A percentile compares a stretch with the other conserved stretches of the same genome.
phyloP scores from a whole-genome alignment of 306 rosid genomes.

The Lathyrus oleraceus region DNA sequence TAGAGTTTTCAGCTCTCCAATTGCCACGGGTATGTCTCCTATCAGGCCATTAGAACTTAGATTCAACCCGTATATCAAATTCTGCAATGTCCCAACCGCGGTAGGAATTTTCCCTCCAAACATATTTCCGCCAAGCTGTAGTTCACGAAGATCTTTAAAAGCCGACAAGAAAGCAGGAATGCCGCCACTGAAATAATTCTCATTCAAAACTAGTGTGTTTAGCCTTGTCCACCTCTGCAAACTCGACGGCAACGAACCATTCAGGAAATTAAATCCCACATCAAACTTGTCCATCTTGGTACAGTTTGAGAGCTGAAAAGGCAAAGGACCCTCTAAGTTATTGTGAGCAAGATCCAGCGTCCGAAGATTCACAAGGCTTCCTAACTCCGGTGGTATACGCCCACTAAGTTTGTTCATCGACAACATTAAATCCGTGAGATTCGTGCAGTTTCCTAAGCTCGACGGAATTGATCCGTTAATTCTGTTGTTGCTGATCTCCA shows the following conservation, averaged over 20 bases:
- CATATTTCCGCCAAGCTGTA: slow-evolving; percentile 76
- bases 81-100: slow-evolving; percentile 58
- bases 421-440: slow-evolving; percentile 52
- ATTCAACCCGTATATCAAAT: slow-evolving; percentile 57
- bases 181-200: slow-evolving; percentile 64
- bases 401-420: slow-evolving; percentile 59
- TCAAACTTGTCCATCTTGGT: slow-evolving; percentile 50
- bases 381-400: slow-evolving; percentile 60
- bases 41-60: slow-evolving; percentile 71
- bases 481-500: slow-evolving; percentile 60
- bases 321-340: slow-evolving; percentile 66
- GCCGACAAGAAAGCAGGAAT: slow-evolving; percentile 56
- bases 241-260: slow-evolving; percentile 64
- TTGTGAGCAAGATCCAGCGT: slow-evolving; percentile 61
- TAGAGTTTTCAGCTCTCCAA: slow-evolving; percentile 42
- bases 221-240: slow-evolving; percentile 59
- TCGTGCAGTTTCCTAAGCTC: slow-evolving; percentile 62
- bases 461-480: slow-evolving; percentile 62
- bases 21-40: slow-evolving; percentile 64
- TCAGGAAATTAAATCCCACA: slow-evolving; percentile 72
- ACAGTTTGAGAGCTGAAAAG: slow-evolving; percentile 64
- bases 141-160: slow-evolving; percentile 49
- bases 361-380: slow-evolving; percentile 56
- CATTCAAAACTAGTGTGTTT: slow-evolving; percentile 54
- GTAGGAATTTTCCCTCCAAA: slow-evolving; percentile 73